These are phyloP conservation scores for Anaeromyces robustus DNA, from an alignment of 192 early-diverging fungal species.

Conservation along the genomic window DNA sequence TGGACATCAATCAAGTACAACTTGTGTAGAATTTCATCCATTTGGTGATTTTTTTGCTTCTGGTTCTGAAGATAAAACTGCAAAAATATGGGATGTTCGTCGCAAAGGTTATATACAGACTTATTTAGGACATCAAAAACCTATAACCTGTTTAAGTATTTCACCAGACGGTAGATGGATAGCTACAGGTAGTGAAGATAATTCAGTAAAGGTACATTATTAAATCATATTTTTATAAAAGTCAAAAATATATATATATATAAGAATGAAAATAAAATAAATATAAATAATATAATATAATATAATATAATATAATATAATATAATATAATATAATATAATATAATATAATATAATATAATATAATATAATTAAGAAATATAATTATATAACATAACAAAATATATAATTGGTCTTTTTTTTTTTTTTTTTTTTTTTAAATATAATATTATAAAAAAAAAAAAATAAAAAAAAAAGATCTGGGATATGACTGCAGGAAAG, in stretches of 20 bases:
- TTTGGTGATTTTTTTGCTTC: conserved; percentile 54
- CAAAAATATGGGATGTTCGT: conserved; percentile 48
- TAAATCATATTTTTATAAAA: neutral
- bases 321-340: too few relatives aligned
- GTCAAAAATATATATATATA: too few relatives aligned
- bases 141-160: conserved; percentile 20
- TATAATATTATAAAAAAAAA: too few relatives aligned
- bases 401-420: too few relatives aligned
- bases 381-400: too few relatives aligned
- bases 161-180: conserved; percentile 51
- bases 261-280: too few relatives aligned
- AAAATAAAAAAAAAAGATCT: neutral
- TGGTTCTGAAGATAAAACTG: conserved; percentile 26
- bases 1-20: conserved; percentile 24
- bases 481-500: conserved; percentile 9
- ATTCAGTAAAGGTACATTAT: neutral
- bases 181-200: neutral
- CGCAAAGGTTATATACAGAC: conserved; percentile 47
- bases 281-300: too few relatives aligned
- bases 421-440: too few relatives aligned
- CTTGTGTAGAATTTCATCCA: conserved; percentile 36
- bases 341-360: too few relatives aligned
- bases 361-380: too few relatives aligned
- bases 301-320: too few relatives aligned
- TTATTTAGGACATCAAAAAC: conserved; percentile 19